Base-by-base conservation (phyloP, 257 asterid genomes). In the Linaria vulgaris region DNA sequence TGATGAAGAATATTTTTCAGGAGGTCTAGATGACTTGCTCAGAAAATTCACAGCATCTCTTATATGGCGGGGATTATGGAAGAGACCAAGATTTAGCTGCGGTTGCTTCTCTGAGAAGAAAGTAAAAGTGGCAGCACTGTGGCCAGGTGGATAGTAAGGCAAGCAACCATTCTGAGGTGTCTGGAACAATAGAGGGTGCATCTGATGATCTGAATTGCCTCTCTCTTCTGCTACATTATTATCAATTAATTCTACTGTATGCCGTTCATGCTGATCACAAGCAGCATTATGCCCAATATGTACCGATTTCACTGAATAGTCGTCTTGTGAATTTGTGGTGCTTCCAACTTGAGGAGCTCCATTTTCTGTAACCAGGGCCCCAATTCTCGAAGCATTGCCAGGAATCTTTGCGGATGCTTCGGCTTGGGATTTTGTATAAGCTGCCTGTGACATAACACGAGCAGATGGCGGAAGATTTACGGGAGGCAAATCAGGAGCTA, bases 401-500 rank as follows among this genome's bases (percentile, higher is more conserved):
- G 69, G 49, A 63, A 51, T 23, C 51, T 66, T 79, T 30, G 74
- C 47, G 56, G 82, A 49, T 43, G 73, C 58, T 59, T 44, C 78
- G 19, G 72, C 80, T 37, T 73, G 89, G 69, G 87, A 80, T 72
- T 69, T 82, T 78, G 80, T 79, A 75, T 83, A 85, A 74, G 90
- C 88, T 50, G 97, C 85, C 74, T 82, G 95, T n/a, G 99, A 84
- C 74, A 94, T 85, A 61, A 89, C 74, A 49, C 99, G 88, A 69
- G 83, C 99, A 59, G 99, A 87, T 47, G 97, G 95, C 63, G 99
- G 99, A 75, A 94, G 94, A 77, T 90, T 94, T 55, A 94, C 95
- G 13, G 96, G 97, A 72, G 99, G 97, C 72, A 94, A 69, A 74
- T 66, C 87, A 47, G 96, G 97, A 67, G 99, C 96, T 80, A 94